Evolutionary conservation across 441 rosid genomes (phyloP), one percentile per base, ranked within the genome.

Genomic region (Arabidopsis lyrata): DNA sequence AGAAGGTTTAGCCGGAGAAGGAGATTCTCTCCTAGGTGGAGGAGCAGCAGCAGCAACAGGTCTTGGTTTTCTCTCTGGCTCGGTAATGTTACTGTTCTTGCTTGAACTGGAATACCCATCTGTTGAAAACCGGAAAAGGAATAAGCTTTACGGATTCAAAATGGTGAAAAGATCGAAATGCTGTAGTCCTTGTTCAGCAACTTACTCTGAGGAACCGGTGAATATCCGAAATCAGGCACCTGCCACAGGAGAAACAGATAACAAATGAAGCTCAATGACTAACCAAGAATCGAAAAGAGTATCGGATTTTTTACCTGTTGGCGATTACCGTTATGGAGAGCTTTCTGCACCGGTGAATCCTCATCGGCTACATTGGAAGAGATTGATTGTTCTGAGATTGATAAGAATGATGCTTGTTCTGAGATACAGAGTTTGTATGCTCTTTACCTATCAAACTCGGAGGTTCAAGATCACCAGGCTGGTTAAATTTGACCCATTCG

Each of bases 401-500:
- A 61, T 29, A 68, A 50, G 52, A 38, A 66, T 32, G 53, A 39
- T 48, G 59, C 35, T 70, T 57, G 68, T 77, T 69, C 54, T 60
- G 44, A 50, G 59, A 48, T 14, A 35, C 45, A 58, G 35, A 49
- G 11, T 58, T 59, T 59, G 34, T 34, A 11, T 31, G 48, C 4
- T 52, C 29, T 36, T 66, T 93, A 89, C 98, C 96, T 84, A 95
- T 87, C 20, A 90, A 81, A 68, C 81, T 82, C 29, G 96, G 80
- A 66, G 99, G 83, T 62, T 88, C 91, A 42, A 70, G 81, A 77
- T 88, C 92, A 74, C 89, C 85, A 63, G 94, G 86, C 71, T 87
- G 92, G 85, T 95, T 93, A 80, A 83, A 66, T 78, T 81, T 88
- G 77, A 95, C 96, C 98, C 98, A 92, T 76, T 93, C 98, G 64